A percentile compares a stretch with the other conserved stretches of the same genome.
Evolutionary conservation across 2,329 filamentous ascomycete genomes (phyloP).

Genomic region (Aspergillus sp.): DNA sequence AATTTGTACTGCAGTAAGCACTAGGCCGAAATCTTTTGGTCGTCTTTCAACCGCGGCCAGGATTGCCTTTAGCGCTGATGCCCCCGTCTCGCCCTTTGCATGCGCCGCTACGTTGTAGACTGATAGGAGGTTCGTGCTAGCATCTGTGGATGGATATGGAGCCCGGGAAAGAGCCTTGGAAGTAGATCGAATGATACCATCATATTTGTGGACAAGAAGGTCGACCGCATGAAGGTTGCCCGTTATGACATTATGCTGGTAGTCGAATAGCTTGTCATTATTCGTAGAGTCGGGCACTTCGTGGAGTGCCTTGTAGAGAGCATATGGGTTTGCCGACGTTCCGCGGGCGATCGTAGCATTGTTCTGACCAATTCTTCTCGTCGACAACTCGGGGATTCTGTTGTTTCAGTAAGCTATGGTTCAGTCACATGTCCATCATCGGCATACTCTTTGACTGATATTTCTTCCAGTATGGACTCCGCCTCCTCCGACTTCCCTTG

Average conservation of each 20-base stretch:
- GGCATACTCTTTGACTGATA: constrained; percentile 52
- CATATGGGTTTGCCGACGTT: constrained; percentile 55
- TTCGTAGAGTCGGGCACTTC: constrained; percentile 46
- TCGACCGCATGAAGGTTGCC: constrained; percentile 58
- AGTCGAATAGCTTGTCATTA: constrained; percentile 59
- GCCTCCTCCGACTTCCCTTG: constrained; percentile 58
- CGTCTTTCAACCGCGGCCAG: constrained; percentile 69
- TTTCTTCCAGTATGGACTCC: constrained; percentile 50
- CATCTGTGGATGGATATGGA: constrained; percentile 49
- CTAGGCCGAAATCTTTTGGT: constrained; percentile 76
- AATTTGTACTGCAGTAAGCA: constrained; percentile 77
- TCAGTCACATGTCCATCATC: background rate
- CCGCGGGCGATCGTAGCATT: constrained; percentile 54
- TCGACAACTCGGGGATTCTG: constrained; percentile 59
- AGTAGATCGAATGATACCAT: constrained; percentile 58
- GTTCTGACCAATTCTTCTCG: constrained; percentile 59
- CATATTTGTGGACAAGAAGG: constrained; percentile 60
- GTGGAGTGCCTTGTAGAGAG: constrained; percentile 57
- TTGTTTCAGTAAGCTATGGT: constrained; percentile 10
- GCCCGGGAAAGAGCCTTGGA: constrained; percentile 50
- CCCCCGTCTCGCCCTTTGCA: constrained; percentile 58
- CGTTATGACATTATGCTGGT: constrained; percentile 54
- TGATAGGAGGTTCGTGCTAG: constrained; percentile 56
- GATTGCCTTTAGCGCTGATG: constrained; percentile 68
- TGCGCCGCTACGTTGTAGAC: constrained; percentile 74